Conservation (phyloP, 345 rosid genomes). For the Excoecaria cochinchinensis region DNA sequence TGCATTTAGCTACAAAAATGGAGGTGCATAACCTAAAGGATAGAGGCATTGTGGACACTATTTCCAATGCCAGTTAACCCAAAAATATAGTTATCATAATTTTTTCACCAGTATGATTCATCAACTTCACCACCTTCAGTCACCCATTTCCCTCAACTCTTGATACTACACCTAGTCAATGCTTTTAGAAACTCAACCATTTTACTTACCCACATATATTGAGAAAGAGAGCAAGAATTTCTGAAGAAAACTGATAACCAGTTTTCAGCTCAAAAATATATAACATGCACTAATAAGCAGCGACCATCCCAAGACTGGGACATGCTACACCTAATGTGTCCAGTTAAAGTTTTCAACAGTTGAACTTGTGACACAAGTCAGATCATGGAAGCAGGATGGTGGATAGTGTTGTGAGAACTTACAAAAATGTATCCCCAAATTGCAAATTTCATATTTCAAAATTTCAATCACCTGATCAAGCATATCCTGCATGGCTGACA, state of each 20-base stretch:
- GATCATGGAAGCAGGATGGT: slow-evolving; percentile 6
- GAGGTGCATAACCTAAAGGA: neutral
- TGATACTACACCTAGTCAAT: neutral
- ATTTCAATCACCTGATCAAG: slow-evolving; percentile 27
- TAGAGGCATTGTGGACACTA: neutral
- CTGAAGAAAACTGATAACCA: neutral
- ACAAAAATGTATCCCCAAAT: neutral
- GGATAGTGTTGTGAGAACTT: neutral
- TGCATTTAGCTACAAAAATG: neutral
- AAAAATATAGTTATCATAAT: neutral
- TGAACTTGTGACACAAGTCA: neutral
- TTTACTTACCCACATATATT: neutral
- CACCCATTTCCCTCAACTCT: neutral
- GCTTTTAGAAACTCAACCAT: neutral
- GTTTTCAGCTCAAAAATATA: neutral
- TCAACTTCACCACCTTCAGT: neutral
- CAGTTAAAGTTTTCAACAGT: neutral
- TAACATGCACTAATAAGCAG: neutral
- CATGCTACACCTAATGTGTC: neutral
- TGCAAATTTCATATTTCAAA: slow-evolving; percentile 1
- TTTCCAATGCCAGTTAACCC: neutral
- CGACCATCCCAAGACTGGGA: neutral
- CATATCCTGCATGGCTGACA: slow-evolving; percentile 25
- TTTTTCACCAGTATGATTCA: neutral
- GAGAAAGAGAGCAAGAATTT: neutral